phyloP scores from a whole-genome alignment of 78 protist species.

The Bigelowiella natans region DNA sequence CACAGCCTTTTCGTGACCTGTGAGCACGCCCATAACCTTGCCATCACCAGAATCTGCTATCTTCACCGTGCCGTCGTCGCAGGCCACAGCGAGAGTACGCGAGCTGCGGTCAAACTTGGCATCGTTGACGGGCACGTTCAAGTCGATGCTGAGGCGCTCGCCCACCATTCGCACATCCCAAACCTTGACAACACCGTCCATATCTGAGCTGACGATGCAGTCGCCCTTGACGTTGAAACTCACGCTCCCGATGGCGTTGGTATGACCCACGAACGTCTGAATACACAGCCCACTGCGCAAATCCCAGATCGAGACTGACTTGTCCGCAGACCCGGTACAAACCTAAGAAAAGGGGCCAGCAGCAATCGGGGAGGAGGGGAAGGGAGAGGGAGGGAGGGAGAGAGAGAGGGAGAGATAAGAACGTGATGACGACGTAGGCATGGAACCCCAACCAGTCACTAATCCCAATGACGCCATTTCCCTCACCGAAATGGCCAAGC shows the following conservation, averaged over 20 bases:
- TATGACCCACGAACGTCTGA: constrained; percentile 75
- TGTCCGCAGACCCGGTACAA: constrained; percentile 68
- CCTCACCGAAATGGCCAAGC: too few species aligned
- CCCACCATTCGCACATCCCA: constrained; percentile 58
- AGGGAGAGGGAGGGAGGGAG: too few species aligned
- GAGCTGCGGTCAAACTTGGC: background rate
- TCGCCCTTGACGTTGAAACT: constrained; percentile 38
- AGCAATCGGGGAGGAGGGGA: too few species aligned
- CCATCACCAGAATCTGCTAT: background rate
- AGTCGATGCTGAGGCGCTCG: background rate
- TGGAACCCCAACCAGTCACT: too few species aligned
- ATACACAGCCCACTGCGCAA: constrained; percentile 44
- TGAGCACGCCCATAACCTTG: background rate
- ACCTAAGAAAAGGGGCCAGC: too few species aligned
- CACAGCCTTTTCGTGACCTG: constrained; percentile 42
- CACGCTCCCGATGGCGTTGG: constrained; percentile 39
- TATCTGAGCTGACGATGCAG: constrained; percentile 54
- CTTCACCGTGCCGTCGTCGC: constrained; percentile 34
- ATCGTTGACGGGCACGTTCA: background rate
- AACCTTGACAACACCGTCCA: constrained; percentile 56
- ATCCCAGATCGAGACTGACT: constrained; percentile 80
- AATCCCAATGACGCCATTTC: too few species aligned
- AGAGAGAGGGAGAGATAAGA: too few species aligned
- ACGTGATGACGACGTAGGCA: too few species aligned
- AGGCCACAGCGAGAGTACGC: background rate